Evolutionary conservation across 176 grass and related monocot genomes (phyloP).

Genomic region (Triticum turgidum): DNA sequence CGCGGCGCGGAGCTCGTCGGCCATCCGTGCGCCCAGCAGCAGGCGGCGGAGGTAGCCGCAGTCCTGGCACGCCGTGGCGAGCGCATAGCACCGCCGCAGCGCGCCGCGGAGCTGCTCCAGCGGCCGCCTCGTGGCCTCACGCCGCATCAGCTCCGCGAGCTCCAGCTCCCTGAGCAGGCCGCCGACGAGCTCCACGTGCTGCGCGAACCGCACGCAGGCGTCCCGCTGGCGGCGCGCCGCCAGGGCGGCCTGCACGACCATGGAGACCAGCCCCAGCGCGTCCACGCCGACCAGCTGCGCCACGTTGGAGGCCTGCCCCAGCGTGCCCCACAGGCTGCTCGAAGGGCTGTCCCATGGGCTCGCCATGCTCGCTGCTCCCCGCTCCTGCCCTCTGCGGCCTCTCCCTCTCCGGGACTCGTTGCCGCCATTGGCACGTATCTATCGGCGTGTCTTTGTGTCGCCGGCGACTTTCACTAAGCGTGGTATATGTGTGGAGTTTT

Average conservation of each 20-base stretch:
- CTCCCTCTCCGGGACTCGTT: neutral
- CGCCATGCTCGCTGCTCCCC: neutral
- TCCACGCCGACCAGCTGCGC: slow-evolving; percentile 56
- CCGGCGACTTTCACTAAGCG: slow-evolving; percentile 7
- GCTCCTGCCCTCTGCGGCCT: neutral
- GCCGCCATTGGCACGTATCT: slow-evolving; percentile 1
- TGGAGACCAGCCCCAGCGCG: slow-evolving; percentile 58
- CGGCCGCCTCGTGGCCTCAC: slow-evolving; percentile 45
- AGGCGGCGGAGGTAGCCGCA: slow-evolving; percentile 41
- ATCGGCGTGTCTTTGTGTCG: neutral
- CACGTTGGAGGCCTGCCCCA: slow-evolving; percentile 35
- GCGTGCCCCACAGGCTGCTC: neutral
- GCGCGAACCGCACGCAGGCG: slow-evolving; percentile 47
- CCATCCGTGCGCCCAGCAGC: slow-evolving; percentile 32
- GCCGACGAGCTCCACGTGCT: slow-evolving; percentile 55
- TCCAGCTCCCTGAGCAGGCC: slow-evolving; percentile 53
- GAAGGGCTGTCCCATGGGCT: neutral
- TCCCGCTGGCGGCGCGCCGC: slow-evolving; percentile 50
- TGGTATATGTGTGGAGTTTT: neutral
- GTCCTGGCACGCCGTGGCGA: slow-evolving; percentile 50
- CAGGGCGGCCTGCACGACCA: slow-evolving; percentile 58
- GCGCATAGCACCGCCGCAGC: slow-evolving; percentile 45
- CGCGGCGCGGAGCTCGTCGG: slow-evolving; percentile 33
- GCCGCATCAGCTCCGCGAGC: slow-evolving; percentile 38
- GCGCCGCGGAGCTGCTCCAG: slow-evolving; percentile 41